Evolutionary conservation across 257 asterid species (phyloP), one percentile per base, ranked within the genome.

Genomic region (Marsdenia floribunda): DNA sequence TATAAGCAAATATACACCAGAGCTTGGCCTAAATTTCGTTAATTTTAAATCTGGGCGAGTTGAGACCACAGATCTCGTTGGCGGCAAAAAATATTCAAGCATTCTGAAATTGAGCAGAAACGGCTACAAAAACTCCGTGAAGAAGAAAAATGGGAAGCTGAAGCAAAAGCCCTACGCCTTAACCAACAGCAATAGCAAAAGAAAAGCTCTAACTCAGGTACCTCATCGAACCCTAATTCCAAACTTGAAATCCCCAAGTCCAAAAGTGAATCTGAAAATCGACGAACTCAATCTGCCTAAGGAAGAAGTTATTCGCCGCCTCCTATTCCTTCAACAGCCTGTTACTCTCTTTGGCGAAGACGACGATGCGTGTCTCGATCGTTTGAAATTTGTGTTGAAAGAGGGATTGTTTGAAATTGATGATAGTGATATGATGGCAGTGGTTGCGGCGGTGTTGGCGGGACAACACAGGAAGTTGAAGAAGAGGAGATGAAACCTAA

Each of bases 391-490:
- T 82, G 92, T 94, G 75, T 57, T 94, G 75, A 94, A 90, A 85
- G 86, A 96, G 0, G 99, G 99, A 26, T 74, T 86, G 76, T 94
- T 94, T 64, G 99, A 94, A 79, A 86, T 94, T 1, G 97, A 92
- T 55, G 99, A 90, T 73, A 87, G 86, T 50, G 99, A 94, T 73
- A 94, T 92, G 98, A 94, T 98, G 40, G 97, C n/a, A n/a, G n/a
- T n/a, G n/a, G n/a, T n/a, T n/a, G n/a, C n/a, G n/a, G n/a, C n/a
- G n/a, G n/a, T n/a, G n/a, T n/a, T n/a, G n/a, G n/a, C n/a, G n/a
- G n/a, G n/a, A n/a, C n/a, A n/a, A n/a, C n/a, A n/a, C n/a, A n/a
- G n/a, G n/a, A n/a, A n/a, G n/a, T n/a, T n/a, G n/a, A n/a, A n/a
- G n/a, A n/a, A n/a, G n/a, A n/a, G n/a, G n/a, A n/a, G n/a, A n/a